Conservation (phyloP, 306 rosid species). For the Dalbergia cultrata region DNA sequence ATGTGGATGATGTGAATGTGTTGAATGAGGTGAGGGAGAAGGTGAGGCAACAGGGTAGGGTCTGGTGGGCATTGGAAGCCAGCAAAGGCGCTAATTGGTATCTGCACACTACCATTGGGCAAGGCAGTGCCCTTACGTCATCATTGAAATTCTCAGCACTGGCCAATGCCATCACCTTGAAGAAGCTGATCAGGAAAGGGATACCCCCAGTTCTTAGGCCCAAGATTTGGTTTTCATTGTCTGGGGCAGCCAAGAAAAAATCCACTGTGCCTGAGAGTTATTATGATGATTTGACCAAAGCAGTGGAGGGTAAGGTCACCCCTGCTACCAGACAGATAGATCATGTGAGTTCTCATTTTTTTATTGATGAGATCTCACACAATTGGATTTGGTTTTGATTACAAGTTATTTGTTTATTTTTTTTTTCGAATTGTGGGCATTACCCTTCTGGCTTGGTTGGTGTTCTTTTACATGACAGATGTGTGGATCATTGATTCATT, state of each 20-base stretch:
- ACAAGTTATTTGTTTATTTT: background rate
- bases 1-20: constrained; percentile 98
- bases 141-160: constrained; percentile 82
- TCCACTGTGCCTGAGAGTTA: constrained; percentile 98
- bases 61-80: constrained; percentile 99
- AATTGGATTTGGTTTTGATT: constrained; percentile 31
- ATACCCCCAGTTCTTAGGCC: constrained; percentile 95
- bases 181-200: constrained; percentile 92
- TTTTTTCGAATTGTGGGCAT: background rate
- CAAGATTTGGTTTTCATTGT: constrained; percentile 93
- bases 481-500: constrained; percentile 13
- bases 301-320: constrained; percentile 94
- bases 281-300: constrained; percentile 83
- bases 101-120: constrained; percentile 73
- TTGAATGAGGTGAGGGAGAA: constrained; percentile 96
- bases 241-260: constrained; percentile 98
- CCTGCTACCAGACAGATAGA: constrained; percentile 98
- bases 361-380: constrained; percentile 18
- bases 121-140: constrained; percentile 82
- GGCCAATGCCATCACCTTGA: constrained; percentile 87
- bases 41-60: constrained; percentile 94
- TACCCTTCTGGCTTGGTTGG: constrained; percentile 38
- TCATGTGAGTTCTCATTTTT: constrained; percentile 68
- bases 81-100: constrained; percentile 98
- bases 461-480: constrained; percentile 17